phyloP scores from a whole-genome alignment of 805 yeast species.

The Cyberlindnera amylophila region DNA sequence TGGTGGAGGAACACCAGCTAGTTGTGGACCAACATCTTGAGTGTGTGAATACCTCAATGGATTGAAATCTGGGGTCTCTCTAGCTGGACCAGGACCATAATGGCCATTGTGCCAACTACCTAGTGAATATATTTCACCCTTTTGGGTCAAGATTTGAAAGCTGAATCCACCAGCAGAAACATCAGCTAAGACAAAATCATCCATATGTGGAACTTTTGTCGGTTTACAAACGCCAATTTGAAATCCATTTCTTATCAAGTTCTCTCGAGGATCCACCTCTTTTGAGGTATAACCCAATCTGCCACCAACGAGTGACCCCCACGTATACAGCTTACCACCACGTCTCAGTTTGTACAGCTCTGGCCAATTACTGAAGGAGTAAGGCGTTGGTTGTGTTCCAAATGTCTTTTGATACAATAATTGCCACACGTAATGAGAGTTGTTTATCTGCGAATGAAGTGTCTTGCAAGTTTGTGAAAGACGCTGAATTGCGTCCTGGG shows the following conservation, averaged over 20 bases:
- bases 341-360: constrained; percentile 40
- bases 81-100: constrained; percentile 37
- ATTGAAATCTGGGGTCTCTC: constrained; percentile 30
- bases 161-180: constrained; percentile 64
- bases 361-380: constrained; percentile 45
- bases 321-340: constrained; percentile 40
- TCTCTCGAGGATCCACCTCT: constrained; percentile 23
- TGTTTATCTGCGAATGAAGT: constrained; percentile 34
- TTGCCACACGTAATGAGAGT: constrained; percentile 42
- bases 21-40: not conserved
- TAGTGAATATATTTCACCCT: constrained; percentile 54
- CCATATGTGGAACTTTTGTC: constrained; percentile 34
- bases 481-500: constrained; percentile 35
- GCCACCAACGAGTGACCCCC: constrained; percentile 46
- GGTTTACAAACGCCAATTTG: constrained; percentile 36
- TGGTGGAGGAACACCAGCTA: constrained; percentile 1
- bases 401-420: constrained; percentile 42
- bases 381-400: constrained; percentile 41
- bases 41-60: not conserved
- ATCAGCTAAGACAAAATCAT: constrained; percentile 36
- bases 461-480: constrained; percentile 37
- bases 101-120: constrained; percentile 45
- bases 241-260: constrained; percentile 22
- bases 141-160: constrained; percentile 51
- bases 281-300: constrained; percentile 42